phyloP scores from a whole-genome alignment of 108 stramenopile species.

The Discostella pseudostelligera region DNA sequence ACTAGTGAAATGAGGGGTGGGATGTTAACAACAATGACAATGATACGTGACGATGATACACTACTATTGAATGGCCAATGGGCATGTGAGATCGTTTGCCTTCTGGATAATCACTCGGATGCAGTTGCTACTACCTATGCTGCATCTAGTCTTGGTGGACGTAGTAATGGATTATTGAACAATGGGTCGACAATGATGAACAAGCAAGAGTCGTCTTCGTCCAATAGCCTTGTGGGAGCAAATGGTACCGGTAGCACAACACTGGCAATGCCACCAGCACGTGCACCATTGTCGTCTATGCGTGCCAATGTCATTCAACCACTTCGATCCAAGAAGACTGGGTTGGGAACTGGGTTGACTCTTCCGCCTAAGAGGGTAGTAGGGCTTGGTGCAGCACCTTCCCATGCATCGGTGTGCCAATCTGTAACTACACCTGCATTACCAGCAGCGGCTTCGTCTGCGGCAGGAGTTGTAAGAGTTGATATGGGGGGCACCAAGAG shows the following conservation, averaged over 20 bases:
- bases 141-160: neutral
- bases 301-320: too few species aligned
- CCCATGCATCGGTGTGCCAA: too few species aligned
- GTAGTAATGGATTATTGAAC: neutral
- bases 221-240: too few species aligned
- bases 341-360: conserved; percentile 10
- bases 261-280: conserved; percentile 9
- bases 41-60: conserved; percentile 15
- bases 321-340: too few species aligned
- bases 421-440: neutral
- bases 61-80: conserved; percentile 31
- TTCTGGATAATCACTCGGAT: neutral
- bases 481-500: neutral
- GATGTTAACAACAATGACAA: neutral
- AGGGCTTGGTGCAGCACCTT: neutral
- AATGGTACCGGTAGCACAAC: neutral
- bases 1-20: neutral
- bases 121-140: neutral
- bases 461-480: too few species aligned
- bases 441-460: too few species aligned
- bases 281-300: conserved; percentile 1
- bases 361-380: neutral
- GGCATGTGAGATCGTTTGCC: conserved; percentile 22
- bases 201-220: too few species aligned
- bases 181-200: neutral